These are phyloP conservation scores for Monosporozyma aerobia DNA, from an alignment of 805 yeast genomes.

Conservation along the genomic window DNA sequence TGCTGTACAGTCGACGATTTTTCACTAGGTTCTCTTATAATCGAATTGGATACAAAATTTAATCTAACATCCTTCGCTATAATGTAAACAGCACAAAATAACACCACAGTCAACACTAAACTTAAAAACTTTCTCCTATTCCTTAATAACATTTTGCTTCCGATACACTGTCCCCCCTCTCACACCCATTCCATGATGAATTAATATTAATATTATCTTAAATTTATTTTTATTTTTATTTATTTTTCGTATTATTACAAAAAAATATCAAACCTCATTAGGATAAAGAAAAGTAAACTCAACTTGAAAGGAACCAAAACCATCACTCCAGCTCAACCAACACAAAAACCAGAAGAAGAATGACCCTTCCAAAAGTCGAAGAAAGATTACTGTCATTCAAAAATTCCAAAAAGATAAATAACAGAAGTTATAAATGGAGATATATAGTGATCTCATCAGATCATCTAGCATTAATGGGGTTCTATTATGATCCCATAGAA, in stretches of 20 bases:
- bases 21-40: constrained; percentile 1
- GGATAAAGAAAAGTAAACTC: not conserved
- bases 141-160: constrained; percentile 18
- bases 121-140: constrained; percentile 22
- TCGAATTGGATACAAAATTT: constrained; percentile 1
- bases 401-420: constrained; percentile 5
- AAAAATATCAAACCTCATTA: not conserved
- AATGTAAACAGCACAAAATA: not conserved
- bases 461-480: constrained; percentile 22
- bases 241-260: not conserved
- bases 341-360: not conserved
- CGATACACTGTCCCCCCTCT: too few relatives aligned
- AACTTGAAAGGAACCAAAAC: not conserved
- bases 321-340: not conserved
- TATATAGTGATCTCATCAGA: constrained; percentile 23
- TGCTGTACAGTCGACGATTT: not conserved
- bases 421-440: constrained; percentile 24
- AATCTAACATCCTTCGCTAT: constrained; percentile 2
- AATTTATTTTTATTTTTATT: not conserved
- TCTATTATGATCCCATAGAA: constrained; percentile 18
- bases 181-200: too few relatives aligned
- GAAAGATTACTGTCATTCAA: not conserved
- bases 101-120: constrained; percentile 6
- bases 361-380: not conserved
- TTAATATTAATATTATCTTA: too few relatives aligned